Conservation (phyloP, 768 basidiomycete genomes). For the Trametes cingulata region DNA sequence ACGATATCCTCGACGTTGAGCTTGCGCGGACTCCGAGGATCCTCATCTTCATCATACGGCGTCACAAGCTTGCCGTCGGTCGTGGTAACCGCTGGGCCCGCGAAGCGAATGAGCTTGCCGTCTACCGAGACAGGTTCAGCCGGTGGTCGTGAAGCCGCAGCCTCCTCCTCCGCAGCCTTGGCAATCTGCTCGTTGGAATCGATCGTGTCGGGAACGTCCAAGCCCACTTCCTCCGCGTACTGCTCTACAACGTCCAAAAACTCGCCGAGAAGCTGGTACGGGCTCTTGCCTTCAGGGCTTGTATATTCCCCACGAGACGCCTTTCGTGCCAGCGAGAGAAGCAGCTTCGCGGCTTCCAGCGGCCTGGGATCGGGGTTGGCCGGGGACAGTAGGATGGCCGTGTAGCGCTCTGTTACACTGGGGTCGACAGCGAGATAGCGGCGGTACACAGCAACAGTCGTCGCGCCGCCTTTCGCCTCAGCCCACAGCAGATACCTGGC, state of each 20-base stretch:
- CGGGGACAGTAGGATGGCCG: conserved; percentile 62
- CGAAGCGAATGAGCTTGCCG: conserved; percentile 70
- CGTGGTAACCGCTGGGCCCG: conserved; percentile 59
- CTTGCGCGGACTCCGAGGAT: conserved; percentile 65
- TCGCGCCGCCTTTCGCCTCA: conserved; percentile 76
- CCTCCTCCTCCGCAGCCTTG: conserved; percentile 44
- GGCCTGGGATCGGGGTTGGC: conserved; percentile 68
- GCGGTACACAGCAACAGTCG: conserved; percentile 80
- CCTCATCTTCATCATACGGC: conserved; percentile 80
- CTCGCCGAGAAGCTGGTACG: conserved; percentile 90
- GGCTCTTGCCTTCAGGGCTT: conserved; percentile 91
- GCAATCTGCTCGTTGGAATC: conserved; percentile 53
- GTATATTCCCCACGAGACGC: conserved; percentile 81
- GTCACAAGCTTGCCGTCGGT: conserved; percentile 50
- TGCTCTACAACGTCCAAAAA: conserved; percentile 91
- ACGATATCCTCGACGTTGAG: conserved; percentile 89
- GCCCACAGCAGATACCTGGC: conserved; percentile 91
- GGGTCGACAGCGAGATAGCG: conserved; percentile 86
- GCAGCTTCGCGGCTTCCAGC: conserved; percentile 89
- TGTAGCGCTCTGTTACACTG: conserved; percentile 77
- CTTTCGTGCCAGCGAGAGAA: conserved; percentile 81
- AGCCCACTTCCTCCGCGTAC: conserved; percentile 88
- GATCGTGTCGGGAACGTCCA: conserved; percentile 76
- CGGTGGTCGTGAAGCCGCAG: conserved; percentile 8
- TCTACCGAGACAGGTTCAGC: conserved; percentile 48